Conservation (phyloP, 495 filamentous ascomycete genomes). For the Aspergillus wentii region DNA sequence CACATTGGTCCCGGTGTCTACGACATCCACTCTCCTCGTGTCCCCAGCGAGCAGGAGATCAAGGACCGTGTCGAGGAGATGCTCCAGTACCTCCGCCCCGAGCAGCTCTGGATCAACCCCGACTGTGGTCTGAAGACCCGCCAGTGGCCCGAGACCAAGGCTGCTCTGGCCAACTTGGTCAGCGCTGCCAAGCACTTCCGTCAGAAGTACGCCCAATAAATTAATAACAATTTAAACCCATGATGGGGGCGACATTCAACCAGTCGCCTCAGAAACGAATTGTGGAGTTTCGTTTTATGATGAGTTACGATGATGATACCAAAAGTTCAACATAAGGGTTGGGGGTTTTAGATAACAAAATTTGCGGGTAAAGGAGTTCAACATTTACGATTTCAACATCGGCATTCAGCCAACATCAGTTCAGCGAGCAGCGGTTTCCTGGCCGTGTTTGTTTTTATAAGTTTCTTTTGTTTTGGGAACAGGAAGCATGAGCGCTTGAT, state of each 20-base stretch:
- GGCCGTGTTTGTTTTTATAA: constrained; percentile 10
- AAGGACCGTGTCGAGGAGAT: constrained; percentile 95
- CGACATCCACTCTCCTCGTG: constrained; percentile 98
- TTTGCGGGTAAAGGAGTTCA: constrained; percentile 45
- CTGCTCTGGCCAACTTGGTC: constrained; percentile 86
- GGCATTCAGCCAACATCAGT: constrained; percentile 40
- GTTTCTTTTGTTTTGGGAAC: constrained; percentile 4
- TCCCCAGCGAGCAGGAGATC: constrained; percentile 94
- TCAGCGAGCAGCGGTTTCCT: constrained; percentile 25
- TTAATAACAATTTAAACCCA: constrained; percentile 12
- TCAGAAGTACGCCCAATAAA: constrained; percentile 67
- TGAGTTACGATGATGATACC: constrained; percentile 49
- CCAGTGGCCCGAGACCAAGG: constrained; percentile 94
- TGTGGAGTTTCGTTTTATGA: constrained; percentile 30
- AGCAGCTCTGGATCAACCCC: constrained; percentile 98
- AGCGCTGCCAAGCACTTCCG: constrained; percentile 95
- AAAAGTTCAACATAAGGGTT: constrained; percentile 50
- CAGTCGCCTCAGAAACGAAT: constrained; percentile 31
- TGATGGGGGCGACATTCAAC: constrained; percentile 37
- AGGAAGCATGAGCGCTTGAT: constrained; percentile 10
- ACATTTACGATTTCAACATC: constrained; percentile 61
- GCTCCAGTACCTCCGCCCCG: constrained; percentile 86
- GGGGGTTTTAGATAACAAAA: constrained; percentile 42
- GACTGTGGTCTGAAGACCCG: constrained; percentile 99
- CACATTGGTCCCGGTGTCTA: constrained; percentile 99